Evolutionary conservation across 306 rosid species (phyloP).

Genomic region (Corylus avellana): DNA sequence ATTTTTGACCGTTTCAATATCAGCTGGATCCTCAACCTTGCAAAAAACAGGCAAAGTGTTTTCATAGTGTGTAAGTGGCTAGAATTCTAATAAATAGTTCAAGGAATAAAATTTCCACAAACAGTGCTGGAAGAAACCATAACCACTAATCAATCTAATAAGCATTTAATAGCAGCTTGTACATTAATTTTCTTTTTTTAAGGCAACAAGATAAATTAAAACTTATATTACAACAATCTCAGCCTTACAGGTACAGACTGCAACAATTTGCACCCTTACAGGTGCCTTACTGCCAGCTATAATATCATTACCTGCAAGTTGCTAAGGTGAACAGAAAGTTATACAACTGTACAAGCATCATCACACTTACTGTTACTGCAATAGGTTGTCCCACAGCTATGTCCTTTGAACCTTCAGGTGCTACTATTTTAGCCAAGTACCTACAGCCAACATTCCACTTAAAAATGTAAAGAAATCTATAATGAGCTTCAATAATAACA

Average conservation of each 20-base stretch:
- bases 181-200: conserved; percentile 19
- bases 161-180: conserved; percentile 3
- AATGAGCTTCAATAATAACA: conserved; percentile 11
- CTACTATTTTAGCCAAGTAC: conserved; percentile 87
- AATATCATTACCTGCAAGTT: conserved; percentile 4
- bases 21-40: conserved; percentile 87
- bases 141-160: conserved; percentile 14
- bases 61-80: conserved; percentile 29
- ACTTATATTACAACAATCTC: conserved; percentile 6
- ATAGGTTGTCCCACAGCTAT: conserved; percentile 92
- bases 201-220: conserved; percentile 22
- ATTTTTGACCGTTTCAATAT: conserved; percentile 72
- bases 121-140: neutral
- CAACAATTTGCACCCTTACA: conserved; percentile 9
- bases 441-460: conserved; percentile 42
- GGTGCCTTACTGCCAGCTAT: conserved; percentile 7
- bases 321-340: conserved; percentile 22
- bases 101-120: conserved; percentile 13
- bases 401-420: conserved; percentile 88
- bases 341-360: conserved; percentile 23
- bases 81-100: conserved; percentile 19
- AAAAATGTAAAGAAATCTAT: conserved; percentile 8
- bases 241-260: neutral
- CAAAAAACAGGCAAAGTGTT: conserved; percentile 29
- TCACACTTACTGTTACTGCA: conserved; percentile 86